Base-by-base conservation (phyloP, 441 rosid species). In the Pelargonium cotyledonis region DNA sequence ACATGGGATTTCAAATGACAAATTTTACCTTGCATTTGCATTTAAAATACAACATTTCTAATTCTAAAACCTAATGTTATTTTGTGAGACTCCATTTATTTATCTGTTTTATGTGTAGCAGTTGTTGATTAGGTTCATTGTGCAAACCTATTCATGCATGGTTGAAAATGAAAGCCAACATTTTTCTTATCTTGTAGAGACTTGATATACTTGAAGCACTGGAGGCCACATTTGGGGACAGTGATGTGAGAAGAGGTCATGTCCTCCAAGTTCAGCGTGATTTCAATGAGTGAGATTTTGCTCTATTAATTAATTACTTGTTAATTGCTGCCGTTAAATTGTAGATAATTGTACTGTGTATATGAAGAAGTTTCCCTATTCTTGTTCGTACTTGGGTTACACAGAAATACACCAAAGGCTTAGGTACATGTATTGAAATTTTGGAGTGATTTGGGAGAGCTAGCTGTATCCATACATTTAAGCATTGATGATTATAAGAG, bases 131-230 rank as follows among this genome's bases (percentile, higher is more conserved):
- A 26, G 18, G 40, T 19, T 51, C 58, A 3, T 6, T 18, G 58
- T 26, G 8, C 35, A 43, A 16, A 41, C 10, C 11, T 4, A 23
- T 44, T 5, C 6, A 38, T 38, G 0, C 7, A 49, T 10, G 26
- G 35, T 68, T 47, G 8, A 41, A 19, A 55, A 38, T 65, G 18
- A 63, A 31, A 46, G 49, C 76, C 75, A 70, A 71, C 69, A 47
- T 46, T 55, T 66, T 61, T 47, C 73, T 77, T 53, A 15, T 62
- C 31, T 47, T 66, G 64, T 86, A 92, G 95, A 84, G 98, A 79
- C 75, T 92, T 67, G 81, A 92, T 74, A 78, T 90, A 69, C 79
- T 92, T 79, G 93, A 89, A 85, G 85, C 84, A 72, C 60, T 90
- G 75, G 96, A 90, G 82, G 80, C 83, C 77, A 82, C 83, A 70